Base-by-base conservation (phyloP, 2,329 filamentous ascomycete species). In the Neonectria ditissima region DNA sequence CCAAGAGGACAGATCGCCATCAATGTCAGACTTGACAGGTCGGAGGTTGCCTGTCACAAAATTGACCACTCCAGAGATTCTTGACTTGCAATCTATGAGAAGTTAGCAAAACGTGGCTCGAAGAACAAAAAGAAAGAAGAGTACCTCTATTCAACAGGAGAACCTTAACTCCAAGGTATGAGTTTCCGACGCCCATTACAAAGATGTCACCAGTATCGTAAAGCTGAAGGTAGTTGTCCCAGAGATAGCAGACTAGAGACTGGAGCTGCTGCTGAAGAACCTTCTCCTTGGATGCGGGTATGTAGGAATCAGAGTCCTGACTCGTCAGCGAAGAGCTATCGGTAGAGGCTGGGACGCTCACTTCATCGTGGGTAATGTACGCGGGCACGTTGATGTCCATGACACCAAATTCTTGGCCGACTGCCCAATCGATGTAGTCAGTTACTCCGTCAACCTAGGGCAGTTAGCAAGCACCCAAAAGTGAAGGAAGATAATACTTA, bases 181-280 rank as follows among this genome's bases (percentile, higher is more conserved):
- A 92, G 71, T 93, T 91, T n/a, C 96, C 96, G 2, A 97, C 89
- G 0, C 96, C 95, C 75, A 99, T 84, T 22, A 99, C 83, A 75
- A 97, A 92, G 16, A 98, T 87, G 55, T 95, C 88, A 6, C 90
- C 89, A 0, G 87, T 84, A 2, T 91, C 80, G 54, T 90, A 89
- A 32, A 92, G 84, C 82, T 97, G 92, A 20, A 99, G 89, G 74
- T 97, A 97, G 75, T 99, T 99, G 72, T 97, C 94, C 96, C 96
- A 99, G 14, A 99, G 82, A 74, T 97, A 98, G 64, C 87, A 89
- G 5, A 95, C 88, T 11, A 97, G 82, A 65, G 95, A 90, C 65
- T 91, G 89, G 0, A 87, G 89, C 77, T 87, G 87, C 58, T 83
- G 82, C 65, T 91, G 84, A 8, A 88, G 74, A 1, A 78, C 79